These are phyloP conservation scores for Pseudogymnoascus sp. DNA, from an alignment of 2,329 filamentous ascomycete genomes.

Conservation along the genomic window DNA sequence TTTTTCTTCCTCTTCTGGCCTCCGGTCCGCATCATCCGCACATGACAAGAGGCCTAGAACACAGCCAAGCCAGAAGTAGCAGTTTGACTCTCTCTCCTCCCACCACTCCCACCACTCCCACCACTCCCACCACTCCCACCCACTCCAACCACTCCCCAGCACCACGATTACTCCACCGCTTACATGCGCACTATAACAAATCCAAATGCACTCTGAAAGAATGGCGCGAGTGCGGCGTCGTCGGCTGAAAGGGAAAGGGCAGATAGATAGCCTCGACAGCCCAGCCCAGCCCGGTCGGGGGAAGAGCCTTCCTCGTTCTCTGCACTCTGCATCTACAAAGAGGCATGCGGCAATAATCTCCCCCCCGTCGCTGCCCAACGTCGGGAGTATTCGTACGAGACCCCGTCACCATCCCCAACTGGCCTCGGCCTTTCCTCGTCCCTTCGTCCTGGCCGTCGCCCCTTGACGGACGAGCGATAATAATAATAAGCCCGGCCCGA, in stretches of 20 bases:
- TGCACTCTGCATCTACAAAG: not conserved
- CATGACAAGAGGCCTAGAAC: slow-evolving; percentile 1
- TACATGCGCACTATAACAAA: no score
- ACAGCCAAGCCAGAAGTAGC: not conserved
- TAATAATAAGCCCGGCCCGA: not conserved
- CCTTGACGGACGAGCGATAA: not conserved
- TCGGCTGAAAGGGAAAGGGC: not conserved
- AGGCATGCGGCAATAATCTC: not conserved
- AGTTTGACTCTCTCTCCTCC: not conserved
- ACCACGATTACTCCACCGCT: not conserved
- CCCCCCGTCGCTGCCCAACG: not conserved
- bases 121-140: not conserved
- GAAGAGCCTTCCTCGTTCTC: not conserved
- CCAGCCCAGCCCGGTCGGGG: not conserved
- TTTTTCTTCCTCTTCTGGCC: not conserved
- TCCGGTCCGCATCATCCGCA: not conserved
- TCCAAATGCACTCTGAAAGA: no score
- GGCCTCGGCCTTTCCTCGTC: not conserved
- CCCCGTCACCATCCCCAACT: not conserved
- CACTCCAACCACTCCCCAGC: no score
- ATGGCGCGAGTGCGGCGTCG: not conserved
- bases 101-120: not conserved
- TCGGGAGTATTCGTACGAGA: not conserved
- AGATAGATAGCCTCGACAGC: not conserved
- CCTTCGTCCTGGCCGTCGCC: not conserved